A percentile compares a stretch with the other conserved stretches of the same genome.
Evolutionary conservation across 805 yeast genomes (phyloP).

Genomic region (Scheffersomyces stipitis): DNA sequence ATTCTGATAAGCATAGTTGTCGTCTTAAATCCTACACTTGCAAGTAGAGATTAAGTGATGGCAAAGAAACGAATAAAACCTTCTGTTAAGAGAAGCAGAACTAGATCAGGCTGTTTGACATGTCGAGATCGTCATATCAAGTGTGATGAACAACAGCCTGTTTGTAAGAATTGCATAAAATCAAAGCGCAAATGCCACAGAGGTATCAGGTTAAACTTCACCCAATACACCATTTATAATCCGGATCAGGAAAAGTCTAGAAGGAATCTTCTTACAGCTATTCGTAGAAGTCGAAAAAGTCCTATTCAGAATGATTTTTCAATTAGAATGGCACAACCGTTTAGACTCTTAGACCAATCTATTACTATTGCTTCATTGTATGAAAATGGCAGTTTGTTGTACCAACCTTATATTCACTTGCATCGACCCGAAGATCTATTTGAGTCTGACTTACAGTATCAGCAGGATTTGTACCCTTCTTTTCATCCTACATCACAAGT

Average conservation of each 20-base stretch:
- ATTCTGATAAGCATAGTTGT: too few species aligned
- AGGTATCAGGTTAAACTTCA: constrained; percentile 47
- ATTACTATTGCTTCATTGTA: constrained; percentile 42
- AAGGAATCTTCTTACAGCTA: too few species aligned
- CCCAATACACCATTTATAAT: constrained; percentile 39
- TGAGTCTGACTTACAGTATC: constrained; percentile 32
- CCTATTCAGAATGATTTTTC: too few species aligned
- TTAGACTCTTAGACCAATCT: constrained; percentile 41
- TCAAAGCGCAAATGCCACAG: constrained; percentile 48
- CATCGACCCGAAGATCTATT: constrained; percentile 30
- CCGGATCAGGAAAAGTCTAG: constrained; percentile 24
- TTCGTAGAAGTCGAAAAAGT: too few species aligned
- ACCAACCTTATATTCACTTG: constrained; percentile 31
- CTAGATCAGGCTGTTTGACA: constrained; percentile 55
- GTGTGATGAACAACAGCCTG: constrained; percentile 65
- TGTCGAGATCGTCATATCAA: constrained; percentile 68
- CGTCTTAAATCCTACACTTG: too few species aligned
- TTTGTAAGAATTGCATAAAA: constrained; percentile 56
- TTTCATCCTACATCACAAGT: constrained; percentile 9
- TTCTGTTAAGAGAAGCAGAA: constrained; percentile 33
- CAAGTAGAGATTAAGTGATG: too few species aligned
- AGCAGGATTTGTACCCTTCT: constrained; percentile 18
- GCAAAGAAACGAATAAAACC: constrained; percentile 24
- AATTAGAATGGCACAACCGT: constrained; percentile 3
- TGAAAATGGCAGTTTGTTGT: constrained; percentile 29